These are phyloP conservation scores for Aspergillus terreus DNA, from an alignment of 2,329 filamentous ascomycete species.

Conservation along the genomic window DNA sequence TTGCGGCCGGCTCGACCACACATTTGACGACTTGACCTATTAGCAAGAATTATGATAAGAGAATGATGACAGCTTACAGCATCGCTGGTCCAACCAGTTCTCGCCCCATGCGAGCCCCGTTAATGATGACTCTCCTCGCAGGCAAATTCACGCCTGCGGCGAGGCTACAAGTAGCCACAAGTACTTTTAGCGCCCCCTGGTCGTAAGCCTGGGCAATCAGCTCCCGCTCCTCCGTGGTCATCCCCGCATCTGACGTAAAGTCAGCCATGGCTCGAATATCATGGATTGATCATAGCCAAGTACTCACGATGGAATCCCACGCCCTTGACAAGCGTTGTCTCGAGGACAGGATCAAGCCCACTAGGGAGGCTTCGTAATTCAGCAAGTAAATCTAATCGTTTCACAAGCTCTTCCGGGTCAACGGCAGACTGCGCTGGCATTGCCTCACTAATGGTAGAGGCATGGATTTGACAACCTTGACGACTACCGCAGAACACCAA, in stretches of 20 bases:
- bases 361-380: constrained; percentile 63
- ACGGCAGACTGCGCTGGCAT: constrained; percentile 54
- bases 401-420: constrained; percentile 50
- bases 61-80: constrained; percentile 46
- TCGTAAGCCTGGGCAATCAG: constrained; percentile 70
- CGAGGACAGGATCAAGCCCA: constrained; percentile 63
- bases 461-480: constrained; percentile 63
- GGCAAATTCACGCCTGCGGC: constrained; percentile 78
- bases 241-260: constrained; percentile 37
- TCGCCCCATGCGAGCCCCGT: constrained; percentile 71
- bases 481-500: constrained; percentile 72
- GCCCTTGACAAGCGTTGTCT: constrained; percentile 61
- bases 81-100: constrained; percentile 75
- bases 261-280: constrained; percentile 12
- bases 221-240: constrained; percentile 73
- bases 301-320: constrained; percentile 70
- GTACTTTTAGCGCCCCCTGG: constrained; percentile 62
- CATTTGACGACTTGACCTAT: constrained; percentile 62
- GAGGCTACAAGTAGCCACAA: constrained; percentile 73
- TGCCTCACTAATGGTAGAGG: constrained; percentile 63
- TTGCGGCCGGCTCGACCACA: constrained; percentile 73
- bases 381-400: constrained; percentile 60
- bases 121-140: constrained; percentile 70
- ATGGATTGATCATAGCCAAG: not conserved
- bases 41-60: constrained; percentile 14